These are phyloP conservation scores for Puccinia hordei DNA, from an alignment of 1,284 basidiomycete species.

Conservation along the genomic window DNA sequence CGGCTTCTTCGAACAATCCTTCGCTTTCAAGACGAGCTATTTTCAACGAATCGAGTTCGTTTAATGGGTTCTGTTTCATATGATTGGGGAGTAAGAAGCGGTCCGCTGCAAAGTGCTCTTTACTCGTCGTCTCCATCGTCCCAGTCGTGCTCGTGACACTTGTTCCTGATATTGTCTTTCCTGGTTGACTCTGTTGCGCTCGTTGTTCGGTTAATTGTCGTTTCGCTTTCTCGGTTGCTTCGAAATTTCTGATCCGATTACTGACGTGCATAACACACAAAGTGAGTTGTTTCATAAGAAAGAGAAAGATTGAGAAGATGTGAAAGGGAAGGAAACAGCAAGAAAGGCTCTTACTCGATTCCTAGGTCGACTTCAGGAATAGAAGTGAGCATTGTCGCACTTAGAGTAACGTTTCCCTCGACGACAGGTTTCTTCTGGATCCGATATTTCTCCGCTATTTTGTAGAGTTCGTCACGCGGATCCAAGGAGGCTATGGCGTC, in stretches of 20 bases:
- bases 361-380: conserved; percentile 94
- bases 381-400: conserved; percentile 88
- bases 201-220: conserved; percentile 74
- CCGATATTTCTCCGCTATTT: conserved; percentile 70
- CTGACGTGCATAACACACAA: conserved; percentile 62
- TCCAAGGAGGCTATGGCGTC: conserved; percentile 62
- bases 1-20: conserved; percentile 36
- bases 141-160: neutral
- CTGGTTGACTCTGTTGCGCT: conserved; percentile 53
- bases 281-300: conserved; percentile 10
- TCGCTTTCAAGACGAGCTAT: conserved; percentile 42
- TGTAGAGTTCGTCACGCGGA: conserved; percentile 79
- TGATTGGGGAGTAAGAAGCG: conserved; percentile 45
- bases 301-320: conserved; percentile 10
- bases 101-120: conserved; percentile 48
- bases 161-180: neutral
- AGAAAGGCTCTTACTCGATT: conserved; percentile 75
- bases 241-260: conserved; percentile 86
- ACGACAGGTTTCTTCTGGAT: conserved; percentile 61
- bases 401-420: conserved; percentile 89
- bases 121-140: neutral
- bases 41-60: conserved; percentile 38
- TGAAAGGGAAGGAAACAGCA: conserved; percentile 17
- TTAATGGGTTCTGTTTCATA: conserved; percentile 13
- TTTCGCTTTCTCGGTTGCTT: conserved; percentile 94